Conservation (phyloP, 208 protist genomes). For the Trypanosoma grayi region DNA sequence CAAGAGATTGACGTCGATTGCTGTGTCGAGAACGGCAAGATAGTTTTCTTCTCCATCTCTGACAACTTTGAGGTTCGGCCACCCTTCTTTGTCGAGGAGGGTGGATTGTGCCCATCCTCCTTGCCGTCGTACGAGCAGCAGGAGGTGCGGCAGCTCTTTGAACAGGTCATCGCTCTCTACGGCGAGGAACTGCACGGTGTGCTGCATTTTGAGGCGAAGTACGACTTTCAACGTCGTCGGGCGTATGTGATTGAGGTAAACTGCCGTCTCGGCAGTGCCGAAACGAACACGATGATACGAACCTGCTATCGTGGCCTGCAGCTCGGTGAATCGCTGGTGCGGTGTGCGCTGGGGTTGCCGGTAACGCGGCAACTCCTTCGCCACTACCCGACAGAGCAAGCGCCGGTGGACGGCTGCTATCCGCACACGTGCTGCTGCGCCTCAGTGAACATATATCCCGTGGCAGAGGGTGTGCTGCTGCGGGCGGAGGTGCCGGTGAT, state of each 20-base stretch:
- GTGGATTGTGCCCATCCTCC: conserved; percentile 55
- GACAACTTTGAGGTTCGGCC: conserved; percentile 64
- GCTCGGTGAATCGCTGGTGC: conserved; percentile 64
- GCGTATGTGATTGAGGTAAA: conserved; percentile 85
- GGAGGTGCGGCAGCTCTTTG: conserved; percentile 47
- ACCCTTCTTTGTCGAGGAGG: conserved; percentile 75
- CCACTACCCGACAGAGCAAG: conserved; percentile 34
- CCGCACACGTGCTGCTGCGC: conserved; percentile 35
- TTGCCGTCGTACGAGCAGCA: conserved; percentile 27
- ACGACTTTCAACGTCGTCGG: conserved; percentile 35
- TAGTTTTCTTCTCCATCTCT: conserved; percentile 66
- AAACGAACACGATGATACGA: conserved; percentile 63
- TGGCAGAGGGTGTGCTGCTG: conserved; percentile 27
- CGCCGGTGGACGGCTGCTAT: conserved; percentile 27
- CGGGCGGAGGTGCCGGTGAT: conserved; percentile 27
- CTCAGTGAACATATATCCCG: conserved; percentile 72
- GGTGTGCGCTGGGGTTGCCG: conserved; percentile 52
- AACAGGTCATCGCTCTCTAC: conserved; percentile 31
- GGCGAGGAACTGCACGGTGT: conserved; percentile 50
- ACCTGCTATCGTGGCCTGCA: conserved; percentile 59
- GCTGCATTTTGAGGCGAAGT: conserved; percentile 86
- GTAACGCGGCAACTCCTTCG: conserved; percentile 33
- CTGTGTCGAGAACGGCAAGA: conserved; percentile 51
- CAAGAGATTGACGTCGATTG: conserved; percentile 85
- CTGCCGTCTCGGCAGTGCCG: conserved; percentile 76